Percentiles rank a stretch among this genome's conserved stretches.
Conservation (phyloP, 768 basidiomycete species). For the Mrakia hoshinonis region DNA sequence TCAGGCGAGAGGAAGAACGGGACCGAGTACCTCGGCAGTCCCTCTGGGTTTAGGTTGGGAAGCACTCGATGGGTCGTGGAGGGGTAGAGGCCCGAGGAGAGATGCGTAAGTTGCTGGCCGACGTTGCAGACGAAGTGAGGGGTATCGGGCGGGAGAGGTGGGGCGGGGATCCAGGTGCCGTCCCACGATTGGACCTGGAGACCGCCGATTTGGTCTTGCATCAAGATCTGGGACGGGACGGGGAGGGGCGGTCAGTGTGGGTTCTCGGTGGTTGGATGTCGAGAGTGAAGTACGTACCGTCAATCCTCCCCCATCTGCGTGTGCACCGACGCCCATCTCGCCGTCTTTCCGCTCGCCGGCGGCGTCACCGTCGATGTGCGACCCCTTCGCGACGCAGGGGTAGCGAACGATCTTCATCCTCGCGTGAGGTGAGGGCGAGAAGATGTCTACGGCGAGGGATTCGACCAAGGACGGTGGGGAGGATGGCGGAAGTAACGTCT, state of each 20-base stretch:
- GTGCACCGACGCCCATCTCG: neutral
- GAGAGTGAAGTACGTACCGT: neutral
- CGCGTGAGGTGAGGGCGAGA: neutral
- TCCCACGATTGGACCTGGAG: conserved; percentile 5
- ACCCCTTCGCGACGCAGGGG: neutral
- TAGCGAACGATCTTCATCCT: conserved; percentile 10
- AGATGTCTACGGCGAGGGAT: neutral
- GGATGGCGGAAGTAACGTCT: neutral
- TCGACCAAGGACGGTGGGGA: neutral
- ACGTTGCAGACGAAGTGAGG: conserved; percentile 1
- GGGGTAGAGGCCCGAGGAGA: neutral
- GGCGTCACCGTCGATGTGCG: neutral
- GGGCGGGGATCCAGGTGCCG: conserved; percentile 2
- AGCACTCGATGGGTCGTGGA: neutral
- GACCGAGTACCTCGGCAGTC: neutral
- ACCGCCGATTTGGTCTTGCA: neutral
- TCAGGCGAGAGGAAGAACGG: conserved; percentile 11
- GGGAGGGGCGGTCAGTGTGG: no score
- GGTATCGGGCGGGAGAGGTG: neutral
- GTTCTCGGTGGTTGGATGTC: no score
- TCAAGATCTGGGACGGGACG: neutral
- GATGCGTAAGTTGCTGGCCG: conserved; percentile 4
- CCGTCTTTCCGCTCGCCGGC: neutral
- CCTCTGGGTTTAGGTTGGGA: neutral
- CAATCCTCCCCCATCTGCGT: conserved; percentile 9